Evolutionary conservation across 768 basidiomycete species (phyloP), one percentile per base, ranked within the genome.

Genomic region (Collybia mongolica): DNA sequence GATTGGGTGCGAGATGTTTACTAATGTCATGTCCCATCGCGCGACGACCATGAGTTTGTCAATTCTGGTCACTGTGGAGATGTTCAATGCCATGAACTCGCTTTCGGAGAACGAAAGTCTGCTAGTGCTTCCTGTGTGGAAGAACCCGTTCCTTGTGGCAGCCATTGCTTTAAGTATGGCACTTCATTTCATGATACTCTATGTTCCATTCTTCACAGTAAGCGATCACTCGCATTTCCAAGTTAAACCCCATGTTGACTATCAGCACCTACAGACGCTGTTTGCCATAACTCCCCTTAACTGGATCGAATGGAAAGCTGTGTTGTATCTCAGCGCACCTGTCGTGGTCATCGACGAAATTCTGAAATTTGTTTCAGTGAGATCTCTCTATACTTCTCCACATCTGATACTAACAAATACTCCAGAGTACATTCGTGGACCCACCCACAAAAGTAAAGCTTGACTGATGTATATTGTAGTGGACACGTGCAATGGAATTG

Each of bases 51-150:
- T 98, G 80, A 95, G 92, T 56, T 74, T 99, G 28, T 98, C 96
- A 22, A 93, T 98, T 61, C 80, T 99, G 43, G 96, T 99, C 49
- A 94, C 88, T 2, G 84, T 96, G 47, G 93, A 96, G 71, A 96
- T 96, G 93, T 93, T 93, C 76, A 96, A 96, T 69, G 93, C 92
- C 29, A 93, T 94, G 88, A 98, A 98, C 71, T 98, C 95, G 49
- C 76, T 99, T 19, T 96, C 93, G 17, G 96, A 99, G 72, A 98
- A 97, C 68, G 96, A 98, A 74, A 92, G 90, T 53, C 70, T 99
- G 53, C 71, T 99, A 44, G 79, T 80, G 26, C 73, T 99, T 39
- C 96, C 96, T 2, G 67, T 97, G 19, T 99, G 96, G 96, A 88
- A 85, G 70, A 99, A 99, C 68, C 84, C 83, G 51, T 98, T 86